A percentile compares a stretch with the other conserved stretches of the same genome.
Evolutionary conservation across 345 rosid species (phyloP).

Genomic region (Dipteronia dyeriana): DNA sequence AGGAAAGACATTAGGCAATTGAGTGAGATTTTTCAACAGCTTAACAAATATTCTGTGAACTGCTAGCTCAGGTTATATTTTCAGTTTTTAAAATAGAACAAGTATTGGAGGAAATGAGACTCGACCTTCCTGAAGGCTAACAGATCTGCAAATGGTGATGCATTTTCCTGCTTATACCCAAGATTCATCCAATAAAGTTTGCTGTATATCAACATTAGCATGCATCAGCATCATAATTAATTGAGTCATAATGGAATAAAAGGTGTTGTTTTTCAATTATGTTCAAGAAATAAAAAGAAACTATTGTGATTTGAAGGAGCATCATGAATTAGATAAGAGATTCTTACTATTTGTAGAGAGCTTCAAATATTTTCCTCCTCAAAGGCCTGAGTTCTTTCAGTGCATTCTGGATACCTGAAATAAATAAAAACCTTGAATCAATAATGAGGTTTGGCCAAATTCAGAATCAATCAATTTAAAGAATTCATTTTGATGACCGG

Average conservation of each 20-base stretch:
- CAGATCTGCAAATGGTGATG: constrained; percentile 86
- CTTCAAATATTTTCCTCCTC: constrained; percentile 57
- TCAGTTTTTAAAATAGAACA: constrained; percentile 13
- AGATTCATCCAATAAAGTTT: constrained; percentile 88
- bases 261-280: not conserved
- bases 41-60: not conserved
- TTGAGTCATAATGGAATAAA: not conserved
- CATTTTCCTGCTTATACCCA: constrained; percentile 74
- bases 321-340: constrained; percentile 4
- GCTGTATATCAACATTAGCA: constrained; percentile 42
- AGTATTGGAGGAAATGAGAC: not conserved
- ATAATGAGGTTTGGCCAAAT: not conserved
- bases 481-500: not conserved
- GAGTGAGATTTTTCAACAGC: not conserved
- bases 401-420: constrained; percentile 60
- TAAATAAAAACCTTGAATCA: constrained; percentile 4
- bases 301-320: not conserved
- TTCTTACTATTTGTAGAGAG: constrained; percentile 76
- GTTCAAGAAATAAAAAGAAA: not conserved
- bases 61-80: constrained; percentile 1
- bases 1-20: constrained; percentile 7
- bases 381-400: constrained; percentile 75
- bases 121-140: constrained; percentile 94
- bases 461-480: constrained; percentile 12
- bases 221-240: constrained; percentile 14